Conservation (phyloP, 1,139 yeast genomes). For the Geotrichum siamense region DNA sequence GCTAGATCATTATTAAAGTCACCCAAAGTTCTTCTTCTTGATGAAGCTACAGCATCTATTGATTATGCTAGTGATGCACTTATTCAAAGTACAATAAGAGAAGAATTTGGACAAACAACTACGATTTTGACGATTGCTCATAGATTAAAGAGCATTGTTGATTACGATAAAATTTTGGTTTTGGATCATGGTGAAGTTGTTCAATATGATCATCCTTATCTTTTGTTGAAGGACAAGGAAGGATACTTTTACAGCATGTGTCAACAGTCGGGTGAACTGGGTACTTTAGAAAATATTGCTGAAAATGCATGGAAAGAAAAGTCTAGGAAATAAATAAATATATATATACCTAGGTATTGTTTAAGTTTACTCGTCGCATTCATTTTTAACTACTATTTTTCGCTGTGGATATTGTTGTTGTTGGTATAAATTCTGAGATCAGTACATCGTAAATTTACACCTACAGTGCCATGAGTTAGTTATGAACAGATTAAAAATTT, state of each 20-base stretch:
- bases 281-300: slow-evolving; percentile 63
- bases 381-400: too few relatives aligned
- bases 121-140: slow-evolving; percentile 95
- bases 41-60: slow-evolving; percentile 95
- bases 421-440: too few relatives aligned
- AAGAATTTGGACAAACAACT: slow-evolving; percentile 61
- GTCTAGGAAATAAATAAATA: too few relatives aligned
- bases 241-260: slow-evolving; percentile 85
- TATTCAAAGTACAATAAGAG: slow-evolving; percentile 84
- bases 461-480: too few relatives aligned
- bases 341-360: too few relatives aligned
- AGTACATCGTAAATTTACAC: too few relatives aligned
- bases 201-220: slow-evolving; percentile 84
- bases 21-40: slow-evolving; percentile 81
- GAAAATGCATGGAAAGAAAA: slow-evolving; percentile 31
- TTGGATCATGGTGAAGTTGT: slow-evolving; percentile 87
- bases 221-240: slow-evolving; percentile 53
- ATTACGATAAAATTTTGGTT: slow-evolving; percentile 90
- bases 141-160: slow-evolving; percentile 85
- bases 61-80: slow-evolving; percentile 89
- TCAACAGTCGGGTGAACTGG: slow-evolving; percentile 86
- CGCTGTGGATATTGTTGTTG: too few relatives aligned
- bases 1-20: slow-evolving; percentile 81
- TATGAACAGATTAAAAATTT: too few relatives aligned
- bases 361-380: too few relatives aligned